phyloP scores from a whole-genome alignment of 257 asterid species.

The Knoxia roxburghii region DNA sequence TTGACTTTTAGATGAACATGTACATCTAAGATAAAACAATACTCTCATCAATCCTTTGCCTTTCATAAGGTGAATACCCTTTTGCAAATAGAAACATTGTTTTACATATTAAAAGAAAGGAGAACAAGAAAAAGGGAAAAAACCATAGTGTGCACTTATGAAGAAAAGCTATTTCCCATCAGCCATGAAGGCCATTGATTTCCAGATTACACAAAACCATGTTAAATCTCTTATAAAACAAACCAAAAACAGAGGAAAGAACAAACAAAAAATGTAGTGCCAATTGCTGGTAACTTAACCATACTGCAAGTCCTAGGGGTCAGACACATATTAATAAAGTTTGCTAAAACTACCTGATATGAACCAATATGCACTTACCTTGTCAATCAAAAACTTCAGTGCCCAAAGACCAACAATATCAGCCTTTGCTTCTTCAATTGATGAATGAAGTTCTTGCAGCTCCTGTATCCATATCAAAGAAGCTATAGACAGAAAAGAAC shows the following conservation, averaged over 20 bases:
- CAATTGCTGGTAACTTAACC: neutral
- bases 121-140: neutral
- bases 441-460: constrained; percentile 93
- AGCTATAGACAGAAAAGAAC: neutral
- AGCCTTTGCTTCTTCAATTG: constrained; percentile 97
- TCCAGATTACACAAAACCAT: neutral
- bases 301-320: neutral
- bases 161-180: neutral
- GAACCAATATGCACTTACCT: constrained; percentile 35
- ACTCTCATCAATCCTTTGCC: neutral
- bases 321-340: neutral
- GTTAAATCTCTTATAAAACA: no score
- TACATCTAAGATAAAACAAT: no score
- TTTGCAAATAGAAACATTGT: neutral
- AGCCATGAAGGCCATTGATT: neutral
- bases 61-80: neutral
- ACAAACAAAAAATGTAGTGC: neutral
- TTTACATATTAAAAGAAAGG: neutral
- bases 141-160: neutral
- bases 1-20: no score
- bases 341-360: neutral
- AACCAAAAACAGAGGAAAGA: neutral
- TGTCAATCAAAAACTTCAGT: constrained; percentile 62
- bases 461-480: constrained; percentile 40
- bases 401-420: constrained; percentile 99